Evolutionary conservation across 208 protist genomes (phyloP).

Genomic region (Leishmania gerbilli): DNA sequence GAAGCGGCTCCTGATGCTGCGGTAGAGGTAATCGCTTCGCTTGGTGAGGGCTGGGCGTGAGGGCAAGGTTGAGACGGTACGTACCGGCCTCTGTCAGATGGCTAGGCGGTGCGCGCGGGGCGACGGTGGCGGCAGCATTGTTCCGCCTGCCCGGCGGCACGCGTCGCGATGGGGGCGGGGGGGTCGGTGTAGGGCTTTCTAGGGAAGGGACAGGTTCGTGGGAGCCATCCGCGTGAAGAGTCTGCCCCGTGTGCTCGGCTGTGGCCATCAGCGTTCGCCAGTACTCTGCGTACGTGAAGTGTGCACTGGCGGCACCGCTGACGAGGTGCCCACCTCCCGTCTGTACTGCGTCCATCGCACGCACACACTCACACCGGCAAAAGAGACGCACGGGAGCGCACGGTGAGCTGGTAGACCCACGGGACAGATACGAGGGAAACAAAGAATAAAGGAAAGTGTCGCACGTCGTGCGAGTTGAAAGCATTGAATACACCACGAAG

Average conservation of each 20-base stretch:
- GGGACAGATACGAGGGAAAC: neutral
- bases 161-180: neutral
- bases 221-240: neutral
- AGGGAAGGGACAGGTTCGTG: neutral
- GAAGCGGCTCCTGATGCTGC: neutral
- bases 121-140: neutral
- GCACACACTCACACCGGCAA: neutral
- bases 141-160: neutral
- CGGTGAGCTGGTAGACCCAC: too few relatives aligned
- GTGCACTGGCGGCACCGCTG: neutral
- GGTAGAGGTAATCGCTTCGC: neutral
- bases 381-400: neutral
- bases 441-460: too few relatives aligned
- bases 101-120: neutral
- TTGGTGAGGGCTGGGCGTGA: constrained; percentile 8
- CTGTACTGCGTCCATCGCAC: neutral
- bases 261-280: constrained; percentile 9
- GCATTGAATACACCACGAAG: too few relatives aligned
- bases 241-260: neutral
- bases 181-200: neutral
- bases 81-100: constrained; percentile 3
- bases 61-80: constrained; percentile 19
- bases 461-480: too few relatives aligned
- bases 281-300: constrained; percentile 15
- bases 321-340: neutral